Percentiles rank a stretch among this genome's conserved stretches.
These are phyloP conservation scores for Fusarium tjaetaba DNA, from an alignment of 2,329 filamentous ascomycete species.

Conservation along the genomic window DNA sequence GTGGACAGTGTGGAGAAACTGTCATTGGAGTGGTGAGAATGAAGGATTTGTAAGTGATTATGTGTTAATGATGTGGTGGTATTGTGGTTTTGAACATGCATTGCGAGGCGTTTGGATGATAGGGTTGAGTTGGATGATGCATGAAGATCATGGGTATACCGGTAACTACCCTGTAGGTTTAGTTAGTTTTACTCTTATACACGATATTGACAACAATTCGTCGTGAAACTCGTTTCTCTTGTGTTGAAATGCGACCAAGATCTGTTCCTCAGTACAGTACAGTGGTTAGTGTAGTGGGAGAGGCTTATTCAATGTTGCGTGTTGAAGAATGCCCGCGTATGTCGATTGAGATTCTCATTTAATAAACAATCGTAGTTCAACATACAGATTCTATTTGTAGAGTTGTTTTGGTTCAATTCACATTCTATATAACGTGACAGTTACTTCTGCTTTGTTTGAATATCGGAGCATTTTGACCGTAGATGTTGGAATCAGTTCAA, in stretches of 20 bases:
- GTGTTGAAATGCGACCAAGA: neutral
- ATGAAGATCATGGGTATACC: neutral
- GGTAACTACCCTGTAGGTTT: neutral
- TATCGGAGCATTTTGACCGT: neutral
- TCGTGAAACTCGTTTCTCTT: neutral
- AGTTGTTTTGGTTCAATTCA: too few relatives aligned
- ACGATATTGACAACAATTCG: neutral
- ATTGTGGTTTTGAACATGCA: conserved; percentile 2
- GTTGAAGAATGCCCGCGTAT: neutral
- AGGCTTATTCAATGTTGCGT: neutral
- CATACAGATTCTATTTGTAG: too few relatives aligned
- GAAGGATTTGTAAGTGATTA: neutral
- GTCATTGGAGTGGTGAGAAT: conserved; percentile 50
- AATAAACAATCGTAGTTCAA: neutral
- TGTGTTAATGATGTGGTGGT: neutral
- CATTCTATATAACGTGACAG: neutral
- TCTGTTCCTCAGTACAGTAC: neutral
- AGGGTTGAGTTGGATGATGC: neutral
- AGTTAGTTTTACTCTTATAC: neutral
- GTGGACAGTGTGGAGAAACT: conserved; percentile 40
- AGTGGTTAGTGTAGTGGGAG: neutral
- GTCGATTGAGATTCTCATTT: too few relatives aligned
- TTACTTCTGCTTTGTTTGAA: neutral
- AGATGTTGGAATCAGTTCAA: neutral
- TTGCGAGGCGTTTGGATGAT: conserved; percentile 4